phyloP scores from a whole-genome alignment of 2,329 filamentous ascomycete genomes.

The Coniosporium tulheliwenetii region DNA sequence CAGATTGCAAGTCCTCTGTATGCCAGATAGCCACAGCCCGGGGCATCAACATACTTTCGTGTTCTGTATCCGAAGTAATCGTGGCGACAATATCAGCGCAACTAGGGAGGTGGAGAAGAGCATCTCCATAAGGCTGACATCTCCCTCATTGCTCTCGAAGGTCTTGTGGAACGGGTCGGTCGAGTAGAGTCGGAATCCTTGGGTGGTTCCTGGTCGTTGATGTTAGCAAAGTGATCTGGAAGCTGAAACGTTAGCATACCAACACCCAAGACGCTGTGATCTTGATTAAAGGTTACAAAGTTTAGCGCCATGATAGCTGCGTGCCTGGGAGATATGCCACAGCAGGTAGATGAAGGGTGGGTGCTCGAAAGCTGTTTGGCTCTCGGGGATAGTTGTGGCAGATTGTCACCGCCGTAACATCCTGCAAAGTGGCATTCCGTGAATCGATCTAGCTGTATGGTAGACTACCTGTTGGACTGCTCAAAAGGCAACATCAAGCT shows the following conservation, averaged over 20 bases:
- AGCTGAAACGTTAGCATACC: slow-evolving; percentile 37
- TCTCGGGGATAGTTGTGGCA: neutral
- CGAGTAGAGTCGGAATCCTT: slow-evolving; percentile 90
- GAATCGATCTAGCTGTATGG: too few relatives aligned
- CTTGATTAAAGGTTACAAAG: slow-evolving; percentile 98
- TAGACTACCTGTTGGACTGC: too few relatives aligned
- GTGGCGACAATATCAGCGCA: slow-evolving; percentile 78
- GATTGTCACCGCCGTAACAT: neutral
- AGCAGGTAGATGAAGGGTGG: neutral
- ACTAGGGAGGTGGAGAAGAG: slow-evolving; percentile 96
- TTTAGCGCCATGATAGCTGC: slow-evolving; percentile 56
- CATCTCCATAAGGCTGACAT: slow-evolving; percentile 96
- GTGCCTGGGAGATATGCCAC: slow-evolving; percentile 10
- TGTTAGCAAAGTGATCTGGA: neutral
- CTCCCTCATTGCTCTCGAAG: slow-evolving; percentile 86
- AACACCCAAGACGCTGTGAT: slow-evolving; percentile 92
- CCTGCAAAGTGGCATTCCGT: neutral
- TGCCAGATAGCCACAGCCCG: neutral
- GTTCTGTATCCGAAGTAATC: slow-evolving; percentile 90
- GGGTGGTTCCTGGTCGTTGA: slow-evolving; percentile 55
- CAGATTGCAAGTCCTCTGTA: slow-evolving; percentile 1
- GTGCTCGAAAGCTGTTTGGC: neutral
- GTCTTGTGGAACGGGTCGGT: slow-evolving; percentile 93
- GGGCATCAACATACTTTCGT: slow-evolving; percentile 54
- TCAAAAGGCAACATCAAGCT: too few relatives aligned